phyloP scores from a whole-genome alignment of 1,284 basidiomycete genomes.

The Ustilago bromivora region DNA sequence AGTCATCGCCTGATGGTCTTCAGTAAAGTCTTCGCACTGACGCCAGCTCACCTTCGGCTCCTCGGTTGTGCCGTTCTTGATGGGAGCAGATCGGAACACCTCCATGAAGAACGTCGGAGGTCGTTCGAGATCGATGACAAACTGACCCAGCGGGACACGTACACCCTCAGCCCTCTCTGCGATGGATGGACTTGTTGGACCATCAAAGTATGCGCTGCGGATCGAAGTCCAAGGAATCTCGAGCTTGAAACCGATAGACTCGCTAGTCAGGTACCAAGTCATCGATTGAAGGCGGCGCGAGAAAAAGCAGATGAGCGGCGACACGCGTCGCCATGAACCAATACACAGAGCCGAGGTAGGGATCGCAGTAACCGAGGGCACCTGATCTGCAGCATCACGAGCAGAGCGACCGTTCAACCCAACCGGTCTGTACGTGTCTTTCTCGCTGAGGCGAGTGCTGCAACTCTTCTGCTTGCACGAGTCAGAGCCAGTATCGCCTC shows the following conservation, averaged over 20 bases:
- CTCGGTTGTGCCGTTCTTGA: constrained; percentile 24
- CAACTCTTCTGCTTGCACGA: constrained; percentile 30
- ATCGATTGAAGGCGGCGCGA: constrained; percentile 53
- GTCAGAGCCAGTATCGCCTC: constrained; percentile 30
- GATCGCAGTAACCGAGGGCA: constrained; percentile 46
- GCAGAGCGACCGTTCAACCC: constrained; percentile 2
- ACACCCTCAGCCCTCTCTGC: constrained; percentile 57
- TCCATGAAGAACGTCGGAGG: constrained; percentile 65
- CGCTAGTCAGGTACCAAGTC: constrained; percentile 58
- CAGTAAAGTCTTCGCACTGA: constrained; percentile 65
- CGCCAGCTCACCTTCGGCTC: constrained; percentile 57
- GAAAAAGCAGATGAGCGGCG: constrained; percentile 62
- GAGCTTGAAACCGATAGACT: constrained; percentile 64
- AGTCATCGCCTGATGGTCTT: constrained; percentile 56
- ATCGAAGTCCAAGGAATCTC: constrained; percentile 58
- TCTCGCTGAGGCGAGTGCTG: constrained; percentile 28
- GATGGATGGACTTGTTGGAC: constrained; percentile 30
- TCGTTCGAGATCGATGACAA: constrained; percentile 53
- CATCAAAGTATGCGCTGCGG: constrained; percentile 40
- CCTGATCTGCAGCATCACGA: constrained; percentile 15
- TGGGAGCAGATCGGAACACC: constrained; percentile 51
- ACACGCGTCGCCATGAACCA: constrained; percentile 60
- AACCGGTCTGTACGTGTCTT: constrained; percentile 12
- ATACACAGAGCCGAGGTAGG: constrained; percentile 55
- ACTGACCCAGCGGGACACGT: constrained; percentile 44